Evolutionary conservation across 2,329 filamentous ascomycete species (phyloP).

Genomic region (Microthyrium microscopicum): DNA sequence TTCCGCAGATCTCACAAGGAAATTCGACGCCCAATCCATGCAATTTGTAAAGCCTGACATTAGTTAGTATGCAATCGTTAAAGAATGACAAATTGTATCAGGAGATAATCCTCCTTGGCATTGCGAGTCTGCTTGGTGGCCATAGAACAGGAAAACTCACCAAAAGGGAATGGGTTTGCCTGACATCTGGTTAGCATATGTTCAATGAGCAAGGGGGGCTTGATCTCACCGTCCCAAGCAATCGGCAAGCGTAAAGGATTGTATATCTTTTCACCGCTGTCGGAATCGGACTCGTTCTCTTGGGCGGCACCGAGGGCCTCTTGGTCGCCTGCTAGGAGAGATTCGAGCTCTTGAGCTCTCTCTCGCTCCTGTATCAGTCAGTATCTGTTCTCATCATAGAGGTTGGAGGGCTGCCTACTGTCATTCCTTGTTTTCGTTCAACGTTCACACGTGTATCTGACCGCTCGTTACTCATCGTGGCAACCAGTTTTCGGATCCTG

Average conservation of each 20-base stretch:
- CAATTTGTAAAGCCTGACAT: slow-evolving; percentile 96
- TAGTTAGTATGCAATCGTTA: too few relatives aligned
- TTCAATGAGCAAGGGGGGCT: too few relatives aligned
- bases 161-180: too few relatives aligned
- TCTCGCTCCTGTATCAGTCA: slow-evolving; percentile 84
- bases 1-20: slow-evolving; percentile 89
- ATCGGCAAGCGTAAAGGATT: slow-evolving; percentile 92
- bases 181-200: too few relatives aligned
- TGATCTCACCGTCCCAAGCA: slow-evolving; percentile 96
- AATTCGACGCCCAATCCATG: slow-evolving; percentile 93
- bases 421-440: slow-evolving; percentile 94
- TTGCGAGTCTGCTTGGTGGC: too few relatives aligned
- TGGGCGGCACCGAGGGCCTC: neutral
- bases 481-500: slow-evolving; percentile 61
- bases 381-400: too few relatives aligned
- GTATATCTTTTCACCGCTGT: slow-evolving; percentile 68
- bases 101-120: too few relatives aligned
- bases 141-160: too few relatives aligned
- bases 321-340: slow-evolving; percentile 19
- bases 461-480: slow-evolving; percentile 72
- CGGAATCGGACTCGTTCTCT: slow-evolving; percentile 45
- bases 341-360: slow-evolving; percentile 54
- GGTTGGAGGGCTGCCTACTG: too few relatives aligned
- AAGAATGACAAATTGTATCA: too few relatives aligned
- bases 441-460: slow-evolving; percentile 86